phyloP scores from a whole-genome alignment of 768 basidiomycete species.

The Porphyrellus cyaneotinctus region DNA sequence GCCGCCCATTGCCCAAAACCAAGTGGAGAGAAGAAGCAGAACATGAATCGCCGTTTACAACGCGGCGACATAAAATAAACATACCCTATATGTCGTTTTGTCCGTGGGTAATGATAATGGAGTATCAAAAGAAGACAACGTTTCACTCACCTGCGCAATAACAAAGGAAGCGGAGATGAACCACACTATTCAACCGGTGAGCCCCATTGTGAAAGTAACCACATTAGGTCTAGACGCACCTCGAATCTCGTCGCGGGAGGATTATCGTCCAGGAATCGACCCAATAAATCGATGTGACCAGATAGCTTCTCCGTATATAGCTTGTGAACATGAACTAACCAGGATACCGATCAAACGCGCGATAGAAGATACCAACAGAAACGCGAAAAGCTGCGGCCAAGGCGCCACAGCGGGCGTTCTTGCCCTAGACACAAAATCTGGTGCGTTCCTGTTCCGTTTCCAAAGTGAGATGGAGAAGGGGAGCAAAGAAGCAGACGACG shows the following conservation, averaged over 20 bases:
- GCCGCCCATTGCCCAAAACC: constrained; percentile 8
- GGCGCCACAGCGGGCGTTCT: constrained; percentile 54
- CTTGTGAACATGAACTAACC: constrained; percentile 71
- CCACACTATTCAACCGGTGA: constrained; percentile 46
- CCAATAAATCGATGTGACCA: constrained; percentile 77
- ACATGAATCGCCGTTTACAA: constrained; percentile 17
- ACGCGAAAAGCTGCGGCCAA: constrained; percentile 63
- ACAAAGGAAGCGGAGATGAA: constrained; percentile 79
- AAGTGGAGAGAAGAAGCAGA: not conserved
- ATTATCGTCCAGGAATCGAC: constrained; percentile 59
- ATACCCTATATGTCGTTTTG: constrained; percentile 22
- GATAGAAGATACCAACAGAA: constrained; percentile 69
- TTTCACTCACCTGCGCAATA: constrained; percentile 55
- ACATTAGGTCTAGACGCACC: constrained; percentile 29
- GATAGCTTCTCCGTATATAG: constrained; percentile 72
- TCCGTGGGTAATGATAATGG: constrained; percentile 9
- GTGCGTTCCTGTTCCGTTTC: constrained; percentile 53
- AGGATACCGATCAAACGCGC: constrained; percentile 80
- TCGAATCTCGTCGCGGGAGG: constrained; percentile 67
- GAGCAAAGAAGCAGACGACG: not conserved
- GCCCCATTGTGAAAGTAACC: not conserved
- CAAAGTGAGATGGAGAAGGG: constrained; percentile 12
- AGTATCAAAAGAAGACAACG: not conserved
- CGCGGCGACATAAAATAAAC: constrained; percentile 5
- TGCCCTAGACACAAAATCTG: constrained; percentile 70